phyloP scores from a whole-genome alignment of 805 yeast genomes.

The Metschnikowia corniflorae region DNA sequence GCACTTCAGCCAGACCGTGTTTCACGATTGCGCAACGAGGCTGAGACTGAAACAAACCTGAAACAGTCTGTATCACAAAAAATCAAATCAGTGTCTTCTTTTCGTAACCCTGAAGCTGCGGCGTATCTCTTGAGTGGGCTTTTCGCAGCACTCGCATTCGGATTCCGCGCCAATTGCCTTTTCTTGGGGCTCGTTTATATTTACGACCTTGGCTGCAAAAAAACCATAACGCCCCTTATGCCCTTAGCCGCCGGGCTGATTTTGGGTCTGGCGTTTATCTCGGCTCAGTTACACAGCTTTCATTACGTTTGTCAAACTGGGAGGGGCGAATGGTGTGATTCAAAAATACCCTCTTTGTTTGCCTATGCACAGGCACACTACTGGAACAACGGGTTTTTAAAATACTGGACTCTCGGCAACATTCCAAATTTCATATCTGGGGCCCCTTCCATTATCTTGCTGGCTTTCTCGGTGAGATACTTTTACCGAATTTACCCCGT shows the following conservation, averaged over 20 bases:
- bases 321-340: constrained; percentile 75
- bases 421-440: constrained; percentile 80
- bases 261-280: constrained; percentile 45
- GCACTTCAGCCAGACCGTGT: neutral
- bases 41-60: neutral
- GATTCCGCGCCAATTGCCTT: constrained; percentile 73
- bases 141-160: constrained; percentile 52
- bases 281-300: constrained; percentile 54
- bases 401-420: constrained; percentile 79
- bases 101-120: constrained; percentile 10
- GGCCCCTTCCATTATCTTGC: constrained; percentile 56
- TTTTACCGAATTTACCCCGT: constrained; percentile 36
- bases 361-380: constrained; percentile 71
- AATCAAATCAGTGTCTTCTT: too few species aligned
- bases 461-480: constrained; percentile 38
- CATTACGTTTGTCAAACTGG: constrained; percentile 55
- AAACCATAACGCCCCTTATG: constrained; percentile 4
- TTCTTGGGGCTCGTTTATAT: constrained; percentile 67
- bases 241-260: constrained; percentile 55
- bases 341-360: constrained; percentile 55
- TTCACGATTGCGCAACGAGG: neutral
- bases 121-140: constrained; percentile 49
- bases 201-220: constrained; percentile 43
- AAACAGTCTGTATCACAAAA: neutral
- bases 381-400: constrained; percentile 82